Percentiles rank a stretch among this genome's conserved stretches.
Evolutionary conservation across 2,329 filamentous ascomycete genomes (phyloP).

Genomic region (Colletotrichum nymphaeae): DNA sequence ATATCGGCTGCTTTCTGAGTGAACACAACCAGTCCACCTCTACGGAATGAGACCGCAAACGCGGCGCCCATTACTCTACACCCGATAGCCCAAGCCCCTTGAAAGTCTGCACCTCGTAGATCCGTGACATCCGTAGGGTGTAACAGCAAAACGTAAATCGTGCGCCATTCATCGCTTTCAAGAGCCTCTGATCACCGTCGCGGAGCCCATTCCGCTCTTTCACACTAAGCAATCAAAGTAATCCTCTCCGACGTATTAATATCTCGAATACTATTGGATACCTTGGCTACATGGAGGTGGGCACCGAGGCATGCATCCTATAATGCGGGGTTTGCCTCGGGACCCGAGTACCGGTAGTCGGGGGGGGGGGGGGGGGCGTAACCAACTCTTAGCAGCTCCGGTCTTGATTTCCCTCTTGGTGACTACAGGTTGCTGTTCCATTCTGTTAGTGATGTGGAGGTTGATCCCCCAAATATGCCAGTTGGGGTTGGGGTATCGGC

Average conservation of each 20-base stretch:
- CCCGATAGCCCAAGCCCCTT: neutral
- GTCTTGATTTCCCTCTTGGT: neutral
- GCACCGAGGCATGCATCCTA: constrained; percentile 10
- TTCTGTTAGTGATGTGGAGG: neutral
- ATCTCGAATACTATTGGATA: neutral
- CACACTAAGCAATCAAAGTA: neutral
- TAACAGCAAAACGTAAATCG: neutral
- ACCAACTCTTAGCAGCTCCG: neutral
- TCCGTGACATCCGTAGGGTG: neutral
- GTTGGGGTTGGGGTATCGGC: neutral
- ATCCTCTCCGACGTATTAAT: neutral
- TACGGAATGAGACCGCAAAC: neutral
- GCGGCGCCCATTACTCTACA: neutral
- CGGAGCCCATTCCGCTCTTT: neutral
- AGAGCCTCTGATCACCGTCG: neutral
- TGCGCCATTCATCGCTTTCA: neutral
- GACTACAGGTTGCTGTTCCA: neutral
- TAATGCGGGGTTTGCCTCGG: constrained; percentile 32
- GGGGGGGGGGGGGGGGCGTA: neutral
- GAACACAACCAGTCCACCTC: no score
- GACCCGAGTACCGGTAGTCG: neutral
- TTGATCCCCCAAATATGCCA: neutral
- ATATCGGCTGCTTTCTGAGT: neutral
- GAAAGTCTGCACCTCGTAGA: neutral
- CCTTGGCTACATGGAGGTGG: neutral